These are phyloP conservation scores for Candida xiaguanensis DNA, from an alignment of 805 yeast genomes.

Conservation along the genomic window DNA sequence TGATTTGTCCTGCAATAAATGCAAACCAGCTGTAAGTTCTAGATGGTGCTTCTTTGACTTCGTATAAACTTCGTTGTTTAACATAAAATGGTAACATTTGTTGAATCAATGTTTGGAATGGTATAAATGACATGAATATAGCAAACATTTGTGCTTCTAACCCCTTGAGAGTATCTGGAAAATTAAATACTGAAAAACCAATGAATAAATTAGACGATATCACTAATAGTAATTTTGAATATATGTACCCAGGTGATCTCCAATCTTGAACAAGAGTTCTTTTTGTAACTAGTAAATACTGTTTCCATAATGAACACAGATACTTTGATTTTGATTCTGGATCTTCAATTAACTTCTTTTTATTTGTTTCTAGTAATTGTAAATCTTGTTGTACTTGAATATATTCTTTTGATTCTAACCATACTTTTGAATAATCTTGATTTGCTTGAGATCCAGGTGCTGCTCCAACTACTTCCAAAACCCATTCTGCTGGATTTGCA, in stretches of 20 bases:
- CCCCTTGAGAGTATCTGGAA: slow-evolving; percentile 43
- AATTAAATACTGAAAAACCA: slow-evolving; percentile 69
- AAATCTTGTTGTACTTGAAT: slow-evolving; percentile 45
- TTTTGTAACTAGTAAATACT: slow-evolving; percentile 18
- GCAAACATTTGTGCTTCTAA: slow-evolving; percentile 65
- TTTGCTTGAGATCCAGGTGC: slow-evolving; percentile 27
- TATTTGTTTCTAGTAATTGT: slow-evolving; percentile 33
- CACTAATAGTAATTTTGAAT: slow-evolving; percentile 45
- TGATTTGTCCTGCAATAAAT: slow-evolving; percentile 55
- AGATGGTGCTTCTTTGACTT: slow-evolving; percentile 37
- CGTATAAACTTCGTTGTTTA: slow-evolving; percentile 42
- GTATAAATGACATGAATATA: slow-evolving; percentile 42
- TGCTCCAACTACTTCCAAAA: slow-evolving; percentile 26
- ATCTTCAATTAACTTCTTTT: slow-evolving; percentile 13
- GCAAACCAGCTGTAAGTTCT: slow-evolving; percentile 22
- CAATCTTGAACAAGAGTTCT: slow-evolving; percentile 39
- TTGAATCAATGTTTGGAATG: slow-evolving; percentile 37
- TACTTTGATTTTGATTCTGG: slow-evolving; percentile 13
- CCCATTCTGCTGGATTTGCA: slow-evolving; percentile 66
- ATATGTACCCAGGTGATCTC: slow-evolving; percentile 34
- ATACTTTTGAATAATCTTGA: slow-evolving; percentile 21
- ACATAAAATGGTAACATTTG: slow-evolving; percentile 43
- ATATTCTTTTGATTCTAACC: slow-evolving; percentile 43
- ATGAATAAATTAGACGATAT: slow-evolving; percentile 52
- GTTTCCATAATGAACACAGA: slow-evolving; percentile 18